Base-by-base conservation (phyloP, 75 land plant species). In the Azolla pinnata region DNA sequence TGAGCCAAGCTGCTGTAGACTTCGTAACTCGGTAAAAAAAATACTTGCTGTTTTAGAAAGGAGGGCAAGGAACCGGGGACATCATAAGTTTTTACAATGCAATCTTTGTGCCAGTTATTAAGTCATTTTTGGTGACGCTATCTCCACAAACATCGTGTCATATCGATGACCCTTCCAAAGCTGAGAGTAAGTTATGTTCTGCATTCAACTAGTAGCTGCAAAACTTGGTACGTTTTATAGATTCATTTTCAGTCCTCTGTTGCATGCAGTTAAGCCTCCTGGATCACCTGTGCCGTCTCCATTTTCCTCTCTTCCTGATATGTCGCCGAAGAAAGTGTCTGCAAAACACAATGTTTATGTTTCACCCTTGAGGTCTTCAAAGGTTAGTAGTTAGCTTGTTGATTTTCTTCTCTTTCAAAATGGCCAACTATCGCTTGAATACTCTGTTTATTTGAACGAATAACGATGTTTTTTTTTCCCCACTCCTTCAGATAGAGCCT, bases 261-360 rank as follows among this genome's bases (percentile, higher is more conserved):
- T n/a, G n/a, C n/a, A n/a, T 67, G 46, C 71, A 85, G 96, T 75
- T 53, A 75, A 65, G 62, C 54, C 71, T 44, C 87, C 96, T 56
- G 84, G 78, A 69, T 86, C 93, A 3, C 88, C 93, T 38, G 70
- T 64, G 46, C 47, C 84, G 44, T 73, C 97, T 44, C 26, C 75
- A 26, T 87, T 91, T 67, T 85, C 85, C 45, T 67, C 68, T 50
- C 80, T 91, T 52, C 97, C 97, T 18, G 97, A 91, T 47, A 82
- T 91, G 86, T 91, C 97, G n/a, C 97, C 97, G 5, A 91, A 82
- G 74, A 91, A 91, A 80, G 95, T 91, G 26, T 91, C 97, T 27
- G 77, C 92, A 7, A 56, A 70, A 3, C 93, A 87, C 57, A 91
- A 91, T 71, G 93, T 91, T 21, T 91, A 83, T 62, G 97, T 91